Percentiles rank a stretch among this genome's conserved stretches.
Conservation (phyloP, 768 basidiomycete genomes). For the Suillus alpinus region DNA sequence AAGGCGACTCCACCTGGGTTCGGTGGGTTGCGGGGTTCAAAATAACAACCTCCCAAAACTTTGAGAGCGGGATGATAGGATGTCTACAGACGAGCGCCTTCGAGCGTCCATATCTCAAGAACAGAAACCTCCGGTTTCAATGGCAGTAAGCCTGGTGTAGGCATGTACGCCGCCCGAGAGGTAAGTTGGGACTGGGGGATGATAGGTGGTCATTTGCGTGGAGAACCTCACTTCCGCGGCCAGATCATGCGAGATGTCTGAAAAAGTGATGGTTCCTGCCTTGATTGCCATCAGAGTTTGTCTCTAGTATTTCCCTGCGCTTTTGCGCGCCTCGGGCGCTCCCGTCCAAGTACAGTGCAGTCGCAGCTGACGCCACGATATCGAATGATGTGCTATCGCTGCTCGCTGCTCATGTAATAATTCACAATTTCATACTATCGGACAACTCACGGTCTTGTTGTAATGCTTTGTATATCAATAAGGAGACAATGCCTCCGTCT, state of each 20-base stretch:
- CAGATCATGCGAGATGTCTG: constrained; percentile 31
- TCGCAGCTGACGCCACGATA: neutral
- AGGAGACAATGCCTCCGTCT: too few relatives aligned
- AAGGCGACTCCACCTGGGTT: constrained; percentile 75
- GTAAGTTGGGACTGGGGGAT: constrained; percentile 46
- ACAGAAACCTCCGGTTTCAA: constrained; percentile 38
- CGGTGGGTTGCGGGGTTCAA: constrained; percentile 73
- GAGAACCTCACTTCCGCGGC: constrained; percentile 30
- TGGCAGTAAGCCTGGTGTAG: constrained; percentile 1
- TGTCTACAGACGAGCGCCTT: constrained; percentile 45
- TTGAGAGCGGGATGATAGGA: constrained; percentile 10
- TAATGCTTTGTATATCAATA: neutral
- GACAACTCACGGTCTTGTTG: neutral
- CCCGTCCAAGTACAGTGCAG: neutral
- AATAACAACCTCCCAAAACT: constrained; percentile 46
- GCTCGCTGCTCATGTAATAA: neutral
- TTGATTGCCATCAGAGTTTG: constrained; percentile 48
- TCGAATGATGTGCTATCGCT: neutral
- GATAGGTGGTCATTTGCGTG: constrained; percentile 48
- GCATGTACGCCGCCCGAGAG: constrained; percentile 36
- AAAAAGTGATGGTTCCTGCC: constrained; percentile 37
- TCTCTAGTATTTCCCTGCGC: constrained; percentile 40
- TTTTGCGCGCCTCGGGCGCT: neutral
- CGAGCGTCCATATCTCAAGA: constrained; percentile 61
- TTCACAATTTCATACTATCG: neutral